Conservation (phyloP, 768 basidiomycete genomes). For the Strobilomyces echinocephalus region DNA sequence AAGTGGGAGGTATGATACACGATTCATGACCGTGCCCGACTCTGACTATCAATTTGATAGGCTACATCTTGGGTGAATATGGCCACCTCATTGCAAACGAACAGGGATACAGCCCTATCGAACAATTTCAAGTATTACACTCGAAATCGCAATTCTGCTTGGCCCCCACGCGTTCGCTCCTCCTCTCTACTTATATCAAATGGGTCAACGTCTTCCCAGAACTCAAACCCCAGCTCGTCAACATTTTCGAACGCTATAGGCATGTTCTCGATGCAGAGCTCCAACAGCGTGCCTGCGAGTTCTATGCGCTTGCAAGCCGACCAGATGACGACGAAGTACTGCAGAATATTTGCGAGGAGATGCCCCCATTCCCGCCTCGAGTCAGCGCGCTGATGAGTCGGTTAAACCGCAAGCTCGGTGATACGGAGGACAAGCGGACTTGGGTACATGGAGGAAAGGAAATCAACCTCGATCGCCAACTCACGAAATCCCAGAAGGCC, state of each 20-base stretch:
- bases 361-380: constrained; percentile 96
- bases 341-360: constrained; percentile 95
- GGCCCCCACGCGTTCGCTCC: constrained; percentile 84
- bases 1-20: constrained; percentile 74
- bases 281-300: constrained; percentile 98
- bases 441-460: constrained; percentile 97
- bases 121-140: constrained; percentile 91
- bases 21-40: neutral
- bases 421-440: constrained; percentile 91
- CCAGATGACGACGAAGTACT: constrained; percentile 89
- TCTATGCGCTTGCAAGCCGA: constrained; percentile 79
- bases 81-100: constrained; percentile 97
- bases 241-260: constrained; percentile 96
- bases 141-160: constrained; percentile 93
- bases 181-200: constrained; percentile 97
- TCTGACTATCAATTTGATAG: constrained; percentile 36
- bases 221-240: constrained; percentile 89
- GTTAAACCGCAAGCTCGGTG: constrained; percentile 83
- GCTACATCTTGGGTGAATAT: constrained; percentile 97
- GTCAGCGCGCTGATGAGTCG: constrained; percentile 85
- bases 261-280: constrained; percentile 95
- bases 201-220: constrained; percentile 99
- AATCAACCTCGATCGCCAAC: constrained; percentile 74
- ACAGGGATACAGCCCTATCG: constrained; percentile 84
- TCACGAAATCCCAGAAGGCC: constrained; percentile 49